Evolutionary conservation across 306 rosid species (phyloP), one percentile per base, ranked within the genome.

Genomic region (Vigna angularis): DNA sequence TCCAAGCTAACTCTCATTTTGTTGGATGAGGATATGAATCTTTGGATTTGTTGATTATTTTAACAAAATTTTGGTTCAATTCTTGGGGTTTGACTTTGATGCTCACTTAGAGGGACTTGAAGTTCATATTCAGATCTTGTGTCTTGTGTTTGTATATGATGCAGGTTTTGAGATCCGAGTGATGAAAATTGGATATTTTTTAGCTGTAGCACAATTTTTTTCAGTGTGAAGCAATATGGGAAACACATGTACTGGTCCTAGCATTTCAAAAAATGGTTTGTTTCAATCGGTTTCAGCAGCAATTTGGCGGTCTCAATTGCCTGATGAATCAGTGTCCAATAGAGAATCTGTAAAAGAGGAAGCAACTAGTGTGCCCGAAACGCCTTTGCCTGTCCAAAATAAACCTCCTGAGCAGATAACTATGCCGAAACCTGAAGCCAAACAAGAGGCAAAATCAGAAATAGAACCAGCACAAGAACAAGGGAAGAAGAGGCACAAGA

Each of bases 211-310:
- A 58, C 30, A 32, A 64, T 70, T 74, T 63, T 67, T 44, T 63
- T 63, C 59, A 64, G 83, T 73, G 83, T 82, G 71, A 81, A 84
- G 66, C 73, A 48, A 59, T 32, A 96, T 96, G 98, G 99, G 99
- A 71, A 96, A 96, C 49, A 90, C 91, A 42, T 93, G 99, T 88
- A 96, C 93, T 72, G 99, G 99, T 72, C 99, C 99, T 14, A 91
- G 80, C 86, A 86, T 96, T 71, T 69, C 93, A 17, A 96, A 86
- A 83, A 88, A 91, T 85, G 94, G 97, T 34, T 85, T 96, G 77
- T 69, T 96, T 65, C 97, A 96, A 83, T 93, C 99, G 1, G 90
- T 96, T 77, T 96, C 99, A 5, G 96, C 97, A 0, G 99, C 90
- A 62, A 88, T 96, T 88, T 96, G 99, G 99, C 83, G 93, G 51